Percentiles rank a stretch among this genome's conserved stretches.
Conservation (phyloP, 306 rosid genomes). For the Gastrolobium villosum region DNA sequence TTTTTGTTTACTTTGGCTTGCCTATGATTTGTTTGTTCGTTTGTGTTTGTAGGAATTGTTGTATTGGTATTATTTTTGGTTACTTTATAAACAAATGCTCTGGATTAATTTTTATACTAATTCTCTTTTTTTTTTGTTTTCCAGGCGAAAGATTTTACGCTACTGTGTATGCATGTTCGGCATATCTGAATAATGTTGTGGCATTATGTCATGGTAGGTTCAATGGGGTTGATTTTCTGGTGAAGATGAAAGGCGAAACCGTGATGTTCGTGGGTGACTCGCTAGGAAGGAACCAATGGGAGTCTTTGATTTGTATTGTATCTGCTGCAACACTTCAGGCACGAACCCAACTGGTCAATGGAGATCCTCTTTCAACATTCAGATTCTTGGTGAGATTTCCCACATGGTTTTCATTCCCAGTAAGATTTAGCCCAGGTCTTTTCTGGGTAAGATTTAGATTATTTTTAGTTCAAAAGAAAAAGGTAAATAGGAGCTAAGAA, state of each 20-base stretch:
- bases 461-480: not conserved
- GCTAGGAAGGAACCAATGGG: conserved; percentile 88
- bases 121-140: too few relatives aligned
- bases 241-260: conserved; percentile 72
- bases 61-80: too few relatives aligned
- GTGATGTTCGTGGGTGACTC: conserved; percentile 90
- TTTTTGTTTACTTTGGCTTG: too few relatives aligned
- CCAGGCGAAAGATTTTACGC: too few relatives aligned
- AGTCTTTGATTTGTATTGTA: conserved; percentile 83
- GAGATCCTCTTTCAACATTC: conserved; percentile 81
- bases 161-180: not conserved
- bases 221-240: conserved; percentile 77
- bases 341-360: conserved; percentile 67
- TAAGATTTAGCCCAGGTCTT: not conserved
- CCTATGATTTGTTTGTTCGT: too few relatives aligned
- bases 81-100: too few relatives aligned
- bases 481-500: not conserved
- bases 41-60: too few relatives aligned
- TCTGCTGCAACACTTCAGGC: conserved; percentile 61
- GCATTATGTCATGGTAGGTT: conserved; percentile 67
- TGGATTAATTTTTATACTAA: too few relatives aligned
- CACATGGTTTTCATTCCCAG: not conserved
- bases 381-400: conserved; percentile 70
- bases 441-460: not conserved
- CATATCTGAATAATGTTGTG: conserved; percentile 48